Evolutionary conservation across 306 rosid genomes (phyloP).

Genomic region (Lotus japonicus): DNA sequence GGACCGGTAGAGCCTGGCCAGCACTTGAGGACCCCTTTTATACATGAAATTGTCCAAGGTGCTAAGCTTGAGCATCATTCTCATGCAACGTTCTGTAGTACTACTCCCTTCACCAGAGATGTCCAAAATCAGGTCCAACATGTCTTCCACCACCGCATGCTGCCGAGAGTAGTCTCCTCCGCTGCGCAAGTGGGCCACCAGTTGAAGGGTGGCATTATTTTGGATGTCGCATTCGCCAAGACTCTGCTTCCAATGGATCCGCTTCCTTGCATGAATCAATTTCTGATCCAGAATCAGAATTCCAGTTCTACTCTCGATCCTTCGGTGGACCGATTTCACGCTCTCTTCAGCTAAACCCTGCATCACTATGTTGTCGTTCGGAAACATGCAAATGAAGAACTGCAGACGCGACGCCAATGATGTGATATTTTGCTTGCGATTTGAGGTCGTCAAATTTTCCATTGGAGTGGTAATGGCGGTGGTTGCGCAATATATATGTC

Average conservation of each 20-base stretch:
- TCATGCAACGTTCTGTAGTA: too few relatives aligned
- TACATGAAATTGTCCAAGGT: too few relatives aligned
- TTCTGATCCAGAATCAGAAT: constrained; percentile 51
- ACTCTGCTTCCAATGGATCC: constrained; percentile 49
- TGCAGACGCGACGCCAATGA: constrained; percentile 22
- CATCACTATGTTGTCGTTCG: constrained; percentile 46
- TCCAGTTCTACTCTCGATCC: constrained; percentile 29
- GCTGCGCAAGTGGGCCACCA: constrained; percentile 59
- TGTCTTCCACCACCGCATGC: too few relatives aligned
- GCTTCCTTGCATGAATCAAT: constrained; percentile 51
- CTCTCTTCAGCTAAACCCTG: constrained; percentile 41
- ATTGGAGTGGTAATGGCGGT: not conserved
- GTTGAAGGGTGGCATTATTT: constrained; percentile 53
- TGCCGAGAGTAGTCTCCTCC: not conserved
- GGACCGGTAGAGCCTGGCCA: constrained; percentile 43
- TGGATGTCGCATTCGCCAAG: constrained; percentile 53
- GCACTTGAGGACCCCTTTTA: constrained; percentile 17
- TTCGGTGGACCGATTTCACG: constrained; percentile 41
- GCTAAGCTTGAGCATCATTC: too few relatives aligned
- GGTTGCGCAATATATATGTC: too few relatives aligned
- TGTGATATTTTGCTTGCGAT: too few relatives aligned
- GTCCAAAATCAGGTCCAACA: not conserved
- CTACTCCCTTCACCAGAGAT: too few relatives aligned
- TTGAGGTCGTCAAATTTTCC: too few relatives aligned
- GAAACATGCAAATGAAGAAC: constrained; percentile 53